A percentile compares a stretch with the other conserved stretches of the same genome.
Conservation (phyloP, 2,329 filamentous ascomycete species). For the Monosporascus sp. region DNA sequence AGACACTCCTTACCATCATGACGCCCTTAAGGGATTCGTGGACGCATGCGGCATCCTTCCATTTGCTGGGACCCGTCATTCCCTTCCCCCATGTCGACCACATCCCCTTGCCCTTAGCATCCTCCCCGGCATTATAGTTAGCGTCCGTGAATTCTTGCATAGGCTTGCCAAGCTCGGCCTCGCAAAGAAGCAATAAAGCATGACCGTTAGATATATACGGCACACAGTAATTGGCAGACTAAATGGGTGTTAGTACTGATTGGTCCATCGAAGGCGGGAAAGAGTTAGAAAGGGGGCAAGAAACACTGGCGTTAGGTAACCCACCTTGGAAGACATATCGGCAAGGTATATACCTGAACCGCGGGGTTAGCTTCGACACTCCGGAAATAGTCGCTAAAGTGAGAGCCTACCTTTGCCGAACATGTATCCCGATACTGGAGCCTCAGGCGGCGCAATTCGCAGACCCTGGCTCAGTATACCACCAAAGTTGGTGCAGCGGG, state of each 20-base stretch:
- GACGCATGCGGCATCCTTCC: conserved; percentile 71
- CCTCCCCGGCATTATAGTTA: conserved; percentile 59
- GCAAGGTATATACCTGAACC: conserved; percentile 87
- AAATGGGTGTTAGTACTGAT: conserved; percentile 6
- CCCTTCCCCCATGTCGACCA: conserved; percentile 70
- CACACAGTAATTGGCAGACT: conserved; percentile 71
- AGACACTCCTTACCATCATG: conserved; percentile 55
- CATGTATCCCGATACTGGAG: conserved; percentile 77
- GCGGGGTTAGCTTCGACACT: not conserved
- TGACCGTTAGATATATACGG: conserved; percentile 58
- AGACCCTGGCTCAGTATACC: conserved; percentile 85
- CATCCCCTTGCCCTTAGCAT: conserved; percentile 55
- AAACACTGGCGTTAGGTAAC: not conserved
- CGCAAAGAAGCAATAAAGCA: conserved; percentile 75
- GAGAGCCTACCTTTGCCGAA: conserved; percentile 68
- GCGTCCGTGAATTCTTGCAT: conserved; percentile 58
- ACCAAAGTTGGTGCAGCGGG: conserved; percentile 76
- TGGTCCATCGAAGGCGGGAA: not conserved
- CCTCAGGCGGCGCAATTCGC: conserved; percentile 83
- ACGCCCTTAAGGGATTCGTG: conserved; percentile 62
- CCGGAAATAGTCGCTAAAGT: too few relatives aligned
- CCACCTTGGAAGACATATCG: conserved; percentile 70
- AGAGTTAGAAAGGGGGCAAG: not conserved
- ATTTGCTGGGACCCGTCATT: conserved; percentile 55
- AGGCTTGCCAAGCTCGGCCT: conserved; percentile 74